Conservation (phyloP, 2,329 filamentous ascomycete species). For the Aureobasidium sp. region DNA sequence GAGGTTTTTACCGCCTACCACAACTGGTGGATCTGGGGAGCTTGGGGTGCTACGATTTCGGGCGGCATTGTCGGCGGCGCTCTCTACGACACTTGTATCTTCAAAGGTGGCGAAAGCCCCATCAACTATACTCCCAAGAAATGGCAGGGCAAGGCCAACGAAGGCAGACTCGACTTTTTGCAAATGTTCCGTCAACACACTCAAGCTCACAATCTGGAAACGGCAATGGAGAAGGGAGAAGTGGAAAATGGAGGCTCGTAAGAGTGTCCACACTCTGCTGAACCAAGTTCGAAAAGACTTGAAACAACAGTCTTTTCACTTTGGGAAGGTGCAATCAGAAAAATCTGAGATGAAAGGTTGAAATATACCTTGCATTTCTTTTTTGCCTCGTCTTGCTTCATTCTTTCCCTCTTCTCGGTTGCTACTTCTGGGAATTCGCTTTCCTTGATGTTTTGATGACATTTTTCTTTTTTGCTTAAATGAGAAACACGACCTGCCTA, state of each 20-base stretch:
- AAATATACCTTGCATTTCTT: neutral
- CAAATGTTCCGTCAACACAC: slow-evolving; percentile 13
- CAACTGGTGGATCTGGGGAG: slow-evolving; percentile 41
- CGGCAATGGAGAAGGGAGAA: slow-evolving; percentile 6
- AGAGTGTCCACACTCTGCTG: no score
- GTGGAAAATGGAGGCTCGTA: slow-evolving; percentile 8
- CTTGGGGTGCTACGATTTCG: slow-evolving; percentile 30
- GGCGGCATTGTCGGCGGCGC: slow-evolving; percentile 37
- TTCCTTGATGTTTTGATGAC: neutral
- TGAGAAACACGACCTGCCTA: neutral
- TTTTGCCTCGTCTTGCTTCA: no score
- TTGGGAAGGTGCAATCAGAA: neutral
- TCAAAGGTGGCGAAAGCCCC: slow-evolving; percentile 40
- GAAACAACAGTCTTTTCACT: neutral
- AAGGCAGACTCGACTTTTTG: slow-evolving; percentile 15
- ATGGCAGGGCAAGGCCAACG: slow-evolving; percentile 19
- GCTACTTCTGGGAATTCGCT: no score
- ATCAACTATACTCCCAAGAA: slow-evolving; percentile 38
- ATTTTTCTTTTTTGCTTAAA: neutral
- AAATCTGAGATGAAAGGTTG: neutral
- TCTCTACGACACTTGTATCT: slow-evolving; percentile 42
- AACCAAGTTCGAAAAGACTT: neutral
- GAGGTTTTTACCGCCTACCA: slow-evolving; percentile 25
- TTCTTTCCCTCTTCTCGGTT: no score
- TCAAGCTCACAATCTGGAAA: neutral